Conservation (phyloP, 1,139 yeast genomes). For the Debaryomyces coudertii region DNA sequence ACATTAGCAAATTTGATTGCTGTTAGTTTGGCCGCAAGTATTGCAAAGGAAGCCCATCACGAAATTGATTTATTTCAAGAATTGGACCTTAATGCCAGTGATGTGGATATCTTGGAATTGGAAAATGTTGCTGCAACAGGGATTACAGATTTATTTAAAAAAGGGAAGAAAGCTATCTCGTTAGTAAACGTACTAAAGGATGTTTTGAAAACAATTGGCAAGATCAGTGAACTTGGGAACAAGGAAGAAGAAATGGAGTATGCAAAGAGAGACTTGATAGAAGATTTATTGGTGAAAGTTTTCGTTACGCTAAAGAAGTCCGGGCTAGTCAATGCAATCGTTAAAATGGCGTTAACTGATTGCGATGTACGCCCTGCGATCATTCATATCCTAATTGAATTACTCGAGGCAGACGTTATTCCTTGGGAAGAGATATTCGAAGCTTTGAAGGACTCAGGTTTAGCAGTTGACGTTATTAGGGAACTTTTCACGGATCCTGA, state of each 20-base stretch:
- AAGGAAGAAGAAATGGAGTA: background rate
- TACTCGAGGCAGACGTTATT: slow-evolving; percentile 34
- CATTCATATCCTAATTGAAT: slow-evolving; percentile 28
- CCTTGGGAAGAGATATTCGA: slow-evolving; percentile 38
- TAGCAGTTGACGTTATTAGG: slow-evolving; percentile 33
- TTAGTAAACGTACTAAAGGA: slow-evolving; percentile 10
- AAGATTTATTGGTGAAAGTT: slow-evolving; percentile 26
- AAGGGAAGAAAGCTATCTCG: slow-evolving; percentile 1
- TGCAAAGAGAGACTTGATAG: slow-evolving; percentile 21
- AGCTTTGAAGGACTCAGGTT: slow-evolving; percentile 36
- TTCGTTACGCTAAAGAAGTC: slow-evolving; percentile 33
- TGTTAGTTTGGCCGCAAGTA: slow-evolving; percentile 1
- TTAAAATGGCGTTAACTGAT: slow-evolving; percentile 34
- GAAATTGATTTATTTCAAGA: background rate
- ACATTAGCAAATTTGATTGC: background rate
- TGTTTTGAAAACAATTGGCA: slow-evolving; percentile 5
- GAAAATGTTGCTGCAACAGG: slow-evolving; percentile 4
- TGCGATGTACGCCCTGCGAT: slow-evolving; percentile 31
- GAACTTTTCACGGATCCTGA: slow-evolving; percentile 33
- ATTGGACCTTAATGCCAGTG: slow-evolving; percentile 1
- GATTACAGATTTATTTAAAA: slow-evolving; percentile 1
- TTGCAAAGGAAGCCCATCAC: background rate
- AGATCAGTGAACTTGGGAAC: slow-evolving; percentile 6
- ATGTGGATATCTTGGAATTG: background rate
- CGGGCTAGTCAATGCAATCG: slow-evolving; percentile 33